A percentile compares a stretch with the other conserved stretches of the same genome.
phyloP scores from a whole-genome alignment of 1,284 basidiomycete genomes.

The Moesziomyces globuligerus region DNA sequence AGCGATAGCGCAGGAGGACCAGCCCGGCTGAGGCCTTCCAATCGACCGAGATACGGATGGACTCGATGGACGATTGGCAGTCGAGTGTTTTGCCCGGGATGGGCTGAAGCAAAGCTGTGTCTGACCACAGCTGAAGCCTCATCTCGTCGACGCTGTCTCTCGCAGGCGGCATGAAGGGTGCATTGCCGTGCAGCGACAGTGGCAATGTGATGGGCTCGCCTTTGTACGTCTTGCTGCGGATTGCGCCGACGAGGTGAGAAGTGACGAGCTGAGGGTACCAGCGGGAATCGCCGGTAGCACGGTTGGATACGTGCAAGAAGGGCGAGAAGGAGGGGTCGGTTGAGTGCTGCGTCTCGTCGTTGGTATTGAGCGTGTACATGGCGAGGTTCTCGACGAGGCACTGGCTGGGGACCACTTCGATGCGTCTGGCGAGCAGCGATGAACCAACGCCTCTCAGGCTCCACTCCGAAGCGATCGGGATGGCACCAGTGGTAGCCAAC shows the following conservation, averaged over 20 bases:
- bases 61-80: constrained; percentile 36
- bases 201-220: constrained; percentile 22
- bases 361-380: constrained; percentile 17
- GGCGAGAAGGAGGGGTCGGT: constrained; percentile 43
- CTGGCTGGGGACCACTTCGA: constrained; percentile 40
- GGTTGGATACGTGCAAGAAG: constrained; percentile 49
- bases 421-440: constrained; percentile 46
- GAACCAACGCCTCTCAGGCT: constrained; percentile 40
- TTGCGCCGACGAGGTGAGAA: constrained; percentile 11
- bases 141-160: constrained; percentile 25
- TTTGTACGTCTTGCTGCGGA: constrained; percentile 14
- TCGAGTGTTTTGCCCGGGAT: background rate
- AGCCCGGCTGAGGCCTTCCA: constrained; percentile 57
- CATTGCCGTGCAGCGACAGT: constrained; percentile 55
- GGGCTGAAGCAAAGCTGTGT: constrained; percentile 24
- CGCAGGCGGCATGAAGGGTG: constrained; percentile 60
- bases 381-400: constrained; percentile 32
- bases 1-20: constrained; percentile 58
- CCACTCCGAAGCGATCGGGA: constrained; percentile 37
- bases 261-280: constrained; percentile 50
- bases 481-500: constrained; percentile 10
- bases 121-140: constrained; percentile 55
- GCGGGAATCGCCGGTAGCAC: constrained; percentile 53
- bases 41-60: constrained; percentile 44
- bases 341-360: constrained; percentile 11